A percentile compares a stretch with the other conserved stretches of the same genome.
These are phyloP conservation scores for Boletus sp. DNA, from an alignment of 768 basidiomycete genomes.

Conservation along the genomic window DNA sequence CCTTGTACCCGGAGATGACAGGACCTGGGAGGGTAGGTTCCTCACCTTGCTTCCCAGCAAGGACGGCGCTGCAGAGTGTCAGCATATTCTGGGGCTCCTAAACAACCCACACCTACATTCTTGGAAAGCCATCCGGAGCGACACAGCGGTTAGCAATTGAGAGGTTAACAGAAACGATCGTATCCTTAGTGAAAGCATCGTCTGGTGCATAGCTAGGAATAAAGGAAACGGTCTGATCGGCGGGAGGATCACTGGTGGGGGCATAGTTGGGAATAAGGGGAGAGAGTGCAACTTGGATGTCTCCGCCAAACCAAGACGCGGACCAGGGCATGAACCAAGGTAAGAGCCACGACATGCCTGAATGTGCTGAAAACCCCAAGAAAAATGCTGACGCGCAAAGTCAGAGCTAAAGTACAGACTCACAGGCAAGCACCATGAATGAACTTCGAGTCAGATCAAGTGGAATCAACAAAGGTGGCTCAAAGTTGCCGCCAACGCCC, in stretches of 20 bases:
- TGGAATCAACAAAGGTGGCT: too few relatives aligned
- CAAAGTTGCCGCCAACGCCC: too few relatives aligned
- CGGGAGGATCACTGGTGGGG: not conserved
- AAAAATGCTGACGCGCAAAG: too few relatives aligned
- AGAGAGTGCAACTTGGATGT: not conserved
- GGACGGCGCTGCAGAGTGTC: slow-evolving; percentile 28
- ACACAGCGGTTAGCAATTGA: slow-evolving; percentile 5
- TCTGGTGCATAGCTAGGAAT: too few relatives aligned
- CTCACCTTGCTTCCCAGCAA: slow-evolving; percentile 31
- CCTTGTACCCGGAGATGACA: slow-evolving; percentile 40
- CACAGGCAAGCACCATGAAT: too few relatives aligned
- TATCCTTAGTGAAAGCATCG: not conserved
- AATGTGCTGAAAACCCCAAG: too few relatives aligned
- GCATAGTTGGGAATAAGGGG: not conserved
- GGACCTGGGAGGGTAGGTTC: slow-evolving; percentile 38
- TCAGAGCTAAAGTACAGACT: too few relatives aligned
- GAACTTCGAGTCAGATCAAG: too few relatives aligned
- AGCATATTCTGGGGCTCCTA: not conserved
- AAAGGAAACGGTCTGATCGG: not conserved
- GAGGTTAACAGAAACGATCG: not conserved
- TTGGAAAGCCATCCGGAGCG: slow-evolving; percentile 13
- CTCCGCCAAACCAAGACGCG: not conserved
- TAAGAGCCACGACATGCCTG: not conserved
- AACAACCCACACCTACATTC: slow-evolving; percentile 1
- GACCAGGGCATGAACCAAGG: not conserved